phyloP scores from a whole-genome alignment of 148 eudicot genomes.

The Agrostemma githago region DNA sequence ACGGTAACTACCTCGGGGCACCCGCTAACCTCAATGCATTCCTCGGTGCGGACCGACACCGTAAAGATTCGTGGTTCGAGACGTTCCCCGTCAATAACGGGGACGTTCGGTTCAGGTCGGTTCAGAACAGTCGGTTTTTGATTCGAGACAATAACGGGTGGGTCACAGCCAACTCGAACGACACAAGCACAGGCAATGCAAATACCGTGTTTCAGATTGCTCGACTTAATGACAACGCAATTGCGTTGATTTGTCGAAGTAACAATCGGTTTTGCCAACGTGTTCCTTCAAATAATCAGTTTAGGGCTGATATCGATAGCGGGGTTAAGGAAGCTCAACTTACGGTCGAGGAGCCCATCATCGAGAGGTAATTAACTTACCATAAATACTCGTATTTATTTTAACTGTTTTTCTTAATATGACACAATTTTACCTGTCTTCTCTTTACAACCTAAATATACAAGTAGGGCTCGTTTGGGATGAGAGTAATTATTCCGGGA shows the following conservation, averaged over 20 bases:
- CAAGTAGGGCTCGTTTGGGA: too few species aligned
- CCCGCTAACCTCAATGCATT: not conserved
- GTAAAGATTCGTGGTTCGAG: conserved; percentile 1
- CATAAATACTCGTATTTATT: too few species aligned
- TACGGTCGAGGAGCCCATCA: conserved; percentile 5
- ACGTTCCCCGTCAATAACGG: conserved; percentile 2
- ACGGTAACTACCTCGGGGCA: not conserved
- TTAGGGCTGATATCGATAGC: conserved; percentile 1
- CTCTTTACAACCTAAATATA: too few species aligned
- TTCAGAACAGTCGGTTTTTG: not conserved
- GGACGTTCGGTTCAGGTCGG: conserved; percentile 13
- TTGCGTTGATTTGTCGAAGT: conserved; percentile 1
- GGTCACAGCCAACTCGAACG: not conserved
- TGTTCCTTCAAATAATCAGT: not conserved
- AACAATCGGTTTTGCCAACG: conserved; percentile 9
- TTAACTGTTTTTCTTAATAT: too few species aligned
- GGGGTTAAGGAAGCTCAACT: not conserved
- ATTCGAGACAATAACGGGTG: not conserved
- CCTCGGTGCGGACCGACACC: not conserved
- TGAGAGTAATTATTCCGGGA: too few species aligned
- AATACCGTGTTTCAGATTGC: not conserved
- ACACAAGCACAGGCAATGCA: not conserved
- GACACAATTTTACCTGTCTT: too few species aligned
- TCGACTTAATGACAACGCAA: conserved; percentile 1
- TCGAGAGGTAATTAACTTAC: not conserved